Evolutionary conservation across 176 grass and related monocot genomes (phyloP), one percentile per base, ranked within the genome.

Genomic region (Bothriochloa decipiens): DNA sequence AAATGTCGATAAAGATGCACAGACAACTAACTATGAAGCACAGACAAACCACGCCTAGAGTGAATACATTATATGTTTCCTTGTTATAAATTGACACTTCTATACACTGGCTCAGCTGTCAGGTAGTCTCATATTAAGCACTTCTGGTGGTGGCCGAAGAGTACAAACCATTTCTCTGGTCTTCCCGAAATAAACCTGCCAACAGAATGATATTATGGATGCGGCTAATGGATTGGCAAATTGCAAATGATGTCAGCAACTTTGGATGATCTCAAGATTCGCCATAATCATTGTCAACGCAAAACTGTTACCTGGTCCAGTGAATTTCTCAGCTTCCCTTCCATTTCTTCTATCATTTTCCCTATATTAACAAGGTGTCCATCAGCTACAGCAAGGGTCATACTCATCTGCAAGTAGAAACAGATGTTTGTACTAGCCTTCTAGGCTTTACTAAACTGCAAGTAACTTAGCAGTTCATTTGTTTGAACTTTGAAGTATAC

Each of bases 301-400:
- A 22, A 68, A 87, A 63, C 11, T 57, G 61, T 79, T 89, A 96
- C 97, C 88, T 96, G 97, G 75, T 96, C 97, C 45, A 99, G 68
- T 49, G 93, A 96, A 87, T 96, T 96, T 72, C 97, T 96, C 64
- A 99, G 88, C 82, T 99, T 99, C 62, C 91, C 90, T 66, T 99
- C 97, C 93, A 99, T 99, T 83, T 99, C 97, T 84, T 99, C 97
- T 66, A 99, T 99, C 93, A 99, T 96, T 89, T 87, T 99, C 71
- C 97, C 97, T 91, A 99, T 99, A 80, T 99, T 99, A 86, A 91
- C 91, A 62, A 99, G 83, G 79, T 99, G 97, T 11, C 97, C 97
- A 45, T 99, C 97, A 82, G 79, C 93, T 32, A 96, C 72, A 70
- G 97, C 84, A 64, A 99, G 97, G 28, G 89, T 89, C 77, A 92